Evolutionary conservation across 2,329 filamentous ascomycete genomes (phyloP).

Genomic region (Erysiphe pulchra): DNA sequence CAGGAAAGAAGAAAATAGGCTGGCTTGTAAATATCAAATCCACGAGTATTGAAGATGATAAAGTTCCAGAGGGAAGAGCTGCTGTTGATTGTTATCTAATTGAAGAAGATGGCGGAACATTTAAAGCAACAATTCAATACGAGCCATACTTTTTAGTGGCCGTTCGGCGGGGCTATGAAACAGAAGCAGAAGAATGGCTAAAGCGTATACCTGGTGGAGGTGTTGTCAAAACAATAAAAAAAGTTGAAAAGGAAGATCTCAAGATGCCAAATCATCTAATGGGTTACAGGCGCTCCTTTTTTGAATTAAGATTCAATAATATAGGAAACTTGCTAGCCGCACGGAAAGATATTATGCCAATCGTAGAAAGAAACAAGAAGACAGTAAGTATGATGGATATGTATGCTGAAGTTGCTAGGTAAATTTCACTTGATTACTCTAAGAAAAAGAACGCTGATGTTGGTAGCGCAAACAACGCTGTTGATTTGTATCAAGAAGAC

Average conservation of each 20-base stretch:
- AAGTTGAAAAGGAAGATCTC: constrained; percentile 77
- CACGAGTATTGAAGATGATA: constrained; percentile 64
- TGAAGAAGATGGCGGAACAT: constrained; percentile 56
- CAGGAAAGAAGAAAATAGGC: constrained; percentile 54
- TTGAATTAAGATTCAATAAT: constrained; percentile 71
- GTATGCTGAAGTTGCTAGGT: constrained; percentile 88
- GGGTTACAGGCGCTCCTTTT: constrained; percentile 68
- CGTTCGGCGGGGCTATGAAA: constrained; percentile 64
- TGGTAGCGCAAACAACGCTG: constrained; percentile 44
- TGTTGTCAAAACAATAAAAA: constrained; percentile 50
- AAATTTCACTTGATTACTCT: constrained; percentile 14
- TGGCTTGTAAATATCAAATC: constrained; percentile 94
- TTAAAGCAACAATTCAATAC: constrained; percentile 91
- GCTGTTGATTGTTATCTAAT: constrained; percentile 96
- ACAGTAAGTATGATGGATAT: constrained; percentile 93
- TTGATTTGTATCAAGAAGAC: constrained; percentile 85
- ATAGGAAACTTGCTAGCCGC: constrained; percentile 69
- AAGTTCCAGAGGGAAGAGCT: constrained; percentile 58
- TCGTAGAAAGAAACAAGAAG: constrained; percentile 92
- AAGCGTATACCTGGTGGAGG: constrained; percentile 55
- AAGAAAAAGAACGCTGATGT: constrained; percentile 6
- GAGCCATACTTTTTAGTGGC: constrained; percentile 91
- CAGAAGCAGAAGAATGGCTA: constrained; percentile 90
- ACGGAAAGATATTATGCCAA: constrained; percentile 57
- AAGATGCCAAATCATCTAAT: constrained; percentile 87